These are phyloP conservation scores for Pyrus bretschneideri DNA, from an alignment of 306 rosid species.

Conservation along the genomic window DNA sequence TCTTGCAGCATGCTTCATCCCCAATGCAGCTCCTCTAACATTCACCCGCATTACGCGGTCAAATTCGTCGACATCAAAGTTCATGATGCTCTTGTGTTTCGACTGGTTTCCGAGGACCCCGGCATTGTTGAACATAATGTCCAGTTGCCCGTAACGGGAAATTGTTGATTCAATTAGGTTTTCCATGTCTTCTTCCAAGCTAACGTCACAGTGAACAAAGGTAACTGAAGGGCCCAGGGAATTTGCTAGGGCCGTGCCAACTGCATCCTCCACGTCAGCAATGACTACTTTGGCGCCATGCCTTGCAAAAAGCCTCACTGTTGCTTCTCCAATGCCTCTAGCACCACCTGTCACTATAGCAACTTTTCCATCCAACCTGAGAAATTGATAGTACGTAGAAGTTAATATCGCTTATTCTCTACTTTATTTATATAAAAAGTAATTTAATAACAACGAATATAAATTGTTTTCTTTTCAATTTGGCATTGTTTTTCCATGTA, in stretches of 20 bases:
- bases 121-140: slow-evolving; percentile 84
- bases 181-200: slow-evolving; percentile 58
- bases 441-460: not conserved
- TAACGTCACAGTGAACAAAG: slow-evolving; percentile 66
- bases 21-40: slow-evolving; percentile 78
- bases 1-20: slow-evolving; percentile 77
- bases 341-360: slow-evolving; percentile 86
- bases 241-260: slow-evolving; percentile 46
- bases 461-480: not conserved
- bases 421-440: not conserved
- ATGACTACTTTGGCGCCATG: slow-evolving; percentile 81
- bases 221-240: slow-evolving; percentile 46
- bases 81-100: slow-evolving; percentile 58
- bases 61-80: slow-evolving; percentile 61
- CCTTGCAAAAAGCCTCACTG: slow-evolving; percentile 51
- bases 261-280: slow-evolving; percentile 59
- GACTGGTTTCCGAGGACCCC: slow-evolving; percentile 70
- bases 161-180: slow-evolving; percentile 38
- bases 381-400: not conserved
- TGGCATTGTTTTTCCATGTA: not conserved
- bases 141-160: slow-evolving; percentile 54
- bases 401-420: not conserved
- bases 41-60: slow-evolving; percentile 71
- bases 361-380: slow-evolving; percentile 78
- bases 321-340: slow-evolving; percentile 81